Evolutionary conservation across 306 rosid genomes (phyloP).

Genomic region (Cucumis melo): DNA sequence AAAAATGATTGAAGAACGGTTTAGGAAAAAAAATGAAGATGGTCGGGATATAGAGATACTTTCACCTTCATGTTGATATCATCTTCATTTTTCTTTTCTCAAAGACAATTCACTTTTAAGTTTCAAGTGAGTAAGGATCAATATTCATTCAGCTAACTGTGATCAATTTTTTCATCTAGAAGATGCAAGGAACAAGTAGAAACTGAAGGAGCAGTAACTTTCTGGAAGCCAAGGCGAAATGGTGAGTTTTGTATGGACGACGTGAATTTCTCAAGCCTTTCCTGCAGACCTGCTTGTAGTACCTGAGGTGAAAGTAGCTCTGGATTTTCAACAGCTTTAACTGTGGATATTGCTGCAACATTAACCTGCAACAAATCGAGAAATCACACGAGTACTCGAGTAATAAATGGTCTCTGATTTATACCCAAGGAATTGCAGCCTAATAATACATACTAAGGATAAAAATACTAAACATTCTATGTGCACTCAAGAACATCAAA

Average conservation of each 20-base stretch:
- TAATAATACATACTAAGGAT: background rate
- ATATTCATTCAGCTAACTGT: background rate
- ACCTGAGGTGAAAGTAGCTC: conserved; percentile 19
- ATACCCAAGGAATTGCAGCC: background rate
- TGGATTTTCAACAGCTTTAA: conserved; percentile 29
- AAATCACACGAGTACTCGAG: background rate
- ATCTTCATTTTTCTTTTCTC: background rate
- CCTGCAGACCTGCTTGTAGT: conserved; percentile 19
- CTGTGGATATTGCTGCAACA: conserved; percentile 21
- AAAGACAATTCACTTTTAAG: background rate
- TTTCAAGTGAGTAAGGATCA: background rate
- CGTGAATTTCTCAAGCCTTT: conserved; percentile 15
- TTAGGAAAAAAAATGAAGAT: too few relatives aligned
- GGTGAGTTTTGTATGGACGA: conserved; percentile 7
- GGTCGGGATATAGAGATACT: too few relatives aligned
- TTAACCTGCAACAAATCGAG: conserved; percentile 7
- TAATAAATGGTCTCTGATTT: background rate
- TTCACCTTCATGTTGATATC: too few relatives aligned
- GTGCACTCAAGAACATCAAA: background rate
- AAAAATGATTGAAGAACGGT: too few relatives aligned
- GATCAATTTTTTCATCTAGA: background rate
- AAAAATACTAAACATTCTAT: background rate
- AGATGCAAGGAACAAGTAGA: background rate
- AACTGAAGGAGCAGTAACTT: conserved; percentile 11
- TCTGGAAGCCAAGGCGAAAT: conserved; percentile 4